Percentiles rank a stretch among this genome's conserved stretches.
Conservation (phyloP, 202 grass and related monocot species). For the Brachypodium distachyon region DNA sequence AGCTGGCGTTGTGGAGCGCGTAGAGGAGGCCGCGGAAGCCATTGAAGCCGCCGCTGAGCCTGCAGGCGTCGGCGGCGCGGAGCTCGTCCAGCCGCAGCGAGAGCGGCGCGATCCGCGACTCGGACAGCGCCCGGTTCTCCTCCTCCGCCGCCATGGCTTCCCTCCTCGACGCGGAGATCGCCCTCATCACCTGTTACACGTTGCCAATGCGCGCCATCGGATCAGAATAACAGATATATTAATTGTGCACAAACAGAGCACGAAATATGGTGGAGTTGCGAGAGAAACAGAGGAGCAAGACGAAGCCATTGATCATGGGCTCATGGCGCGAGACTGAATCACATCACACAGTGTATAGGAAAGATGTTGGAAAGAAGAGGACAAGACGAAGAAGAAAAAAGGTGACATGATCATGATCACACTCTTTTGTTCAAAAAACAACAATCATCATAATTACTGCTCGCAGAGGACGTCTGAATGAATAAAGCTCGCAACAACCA, state of each 20-base stretch:
- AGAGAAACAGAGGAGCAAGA: not conserved
- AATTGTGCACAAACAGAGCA: not conserved
- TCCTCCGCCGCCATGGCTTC: constrained; percentile 72
- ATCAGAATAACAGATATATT: not conserved
- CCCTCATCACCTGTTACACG: constrained; percentile 56
- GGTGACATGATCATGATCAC: not conserved
- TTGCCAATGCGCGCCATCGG: not conserved
- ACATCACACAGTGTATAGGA: not conserved
- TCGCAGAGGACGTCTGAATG: not conserved
- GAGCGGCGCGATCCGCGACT: constrained; percentile 57
- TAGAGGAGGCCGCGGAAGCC: constrained; percentile 88
- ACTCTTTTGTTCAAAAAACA: not conserved
- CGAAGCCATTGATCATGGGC: not conserved
- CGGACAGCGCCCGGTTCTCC: constrained; percentile 68
- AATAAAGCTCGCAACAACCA: not conserved
- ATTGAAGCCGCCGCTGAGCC: constrained; percentile 85
- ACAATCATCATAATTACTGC: not conserved
- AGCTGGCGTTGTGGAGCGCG: constrained; percentile 83
- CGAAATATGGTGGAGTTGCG: not conserved
- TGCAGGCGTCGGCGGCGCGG: constrained; percentile 45
- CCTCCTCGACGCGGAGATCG: constrained; percentile 57
- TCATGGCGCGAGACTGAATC: not conserved
- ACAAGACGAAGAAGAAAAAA: not conserved
- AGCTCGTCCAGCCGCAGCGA: constrained; percentile 67
- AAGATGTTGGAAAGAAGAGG: not conserved